These are phyloP conservation scores for Boletus rubropictus DNA, from an alignment of 768 basidiomycete species.

Conservation along the genomic window DNA sequence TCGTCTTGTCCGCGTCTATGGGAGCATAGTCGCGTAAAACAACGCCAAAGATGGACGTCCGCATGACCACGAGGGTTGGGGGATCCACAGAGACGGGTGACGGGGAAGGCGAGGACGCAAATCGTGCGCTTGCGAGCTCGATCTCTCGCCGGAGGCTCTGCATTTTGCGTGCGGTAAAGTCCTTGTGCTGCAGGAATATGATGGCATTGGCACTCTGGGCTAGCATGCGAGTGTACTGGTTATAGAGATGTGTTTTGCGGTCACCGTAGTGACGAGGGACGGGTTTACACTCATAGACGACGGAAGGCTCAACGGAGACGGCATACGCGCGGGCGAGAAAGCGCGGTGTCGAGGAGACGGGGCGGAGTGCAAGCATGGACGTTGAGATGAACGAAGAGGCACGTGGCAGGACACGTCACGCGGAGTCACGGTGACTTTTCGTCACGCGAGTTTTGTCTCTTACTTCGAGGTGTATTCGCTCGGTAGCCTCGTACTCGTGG, in stretches of 20 bases:
- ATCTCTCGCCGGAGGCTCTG: slow-evolving; percentile 67
- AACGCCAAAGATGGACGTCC: slow-evolving; percentile 76
- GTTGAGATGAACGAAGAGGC: background rate
- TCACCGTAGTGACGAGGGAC: slow-evolving; percentile 65
- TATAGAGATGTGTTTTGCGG: slow-evolving; percentile 77
- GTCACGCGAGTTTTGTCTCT: slow-evolving; percentile 27
- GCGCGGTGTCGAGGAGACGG: slow-evolving; percentile 10
- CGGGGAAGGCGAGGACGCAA: slow-evolving; percentile 30
- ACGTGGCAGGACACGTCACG: slow-evolving; percentile 16
- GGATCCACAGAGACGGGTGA: slow-evolving; percentile 26
- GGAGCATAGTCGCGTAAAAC: slow-evolving; percentile 58
- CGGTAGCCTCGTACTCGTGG: slow-evolving; percentile 13
- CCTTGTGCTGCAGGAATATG: slow-evolving; percentile 73
- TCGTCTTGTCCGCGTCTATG: slow-evolving; percentile 43
- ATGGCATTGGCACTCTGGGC: slow-evolving; percentile 48
- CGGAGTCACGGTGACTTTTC: slow-evolving; percentile 14
- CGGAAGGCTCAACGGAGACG: slow-evolving; percentile 50
- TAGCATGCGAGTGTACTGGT: slow-evolving; percentile 73
- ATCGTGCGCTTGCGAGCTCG: slow-evolving; percentile 45
- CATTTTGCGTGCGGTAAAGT: slow-evolving; percentile 65
- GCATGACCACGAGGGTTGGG: slow-evolving; percentile 63
- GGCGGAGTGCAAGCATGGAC: slow-evolving; percentile 12
- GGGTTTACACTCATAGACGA: slow-evolving; percentile 47
- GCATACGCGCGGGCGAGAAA: slow-evolving; percentile 42
- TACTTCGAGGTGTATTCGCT: slow-evolving; percentile 17